Evolutionary conservation across 441 rosid species (phyloP).

Genomic region (Erodium texanum): DNA sequence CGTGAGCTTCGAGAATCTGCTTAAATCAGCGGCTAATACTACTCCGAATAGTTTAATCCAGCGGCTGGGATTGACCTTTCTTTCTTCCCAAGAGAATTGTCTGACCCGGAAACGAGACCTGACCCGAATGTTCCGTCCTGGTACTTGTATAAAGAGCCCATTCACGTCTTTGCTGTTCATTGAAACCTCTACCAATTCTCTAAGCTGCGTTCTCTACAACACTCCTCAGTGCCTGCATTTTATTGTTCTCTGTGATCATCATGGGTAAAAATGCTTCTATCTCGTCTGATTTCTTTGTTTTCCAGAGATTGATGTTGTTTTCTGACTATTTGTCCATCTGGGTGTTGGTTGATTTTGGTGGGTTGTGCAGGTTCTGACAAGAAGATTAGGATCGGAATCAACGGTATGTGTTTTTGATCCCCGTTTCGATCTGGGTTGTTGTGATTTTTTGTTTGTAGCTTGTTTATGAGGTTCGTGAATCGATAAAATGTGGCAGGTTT

Average conservation of each 20-base stretch:
- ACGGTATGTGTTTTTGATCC: conserved; percentile 10
- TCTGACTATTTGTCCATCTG: background rate
- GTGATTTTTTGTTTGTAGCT: background rate
- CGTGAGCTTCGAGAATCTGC: background rate
- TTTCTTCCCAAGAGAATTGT: background rate
- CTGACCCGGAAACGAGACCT: background rate
- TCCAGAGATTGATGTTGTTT: background rate
- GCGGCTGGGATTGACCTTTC: background rate
- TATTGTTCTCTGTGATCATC: background rate
- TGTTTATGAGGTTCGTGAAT: background rate
- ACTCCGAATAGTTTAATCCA: background rate
- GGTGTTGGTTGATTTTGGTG: background rate
- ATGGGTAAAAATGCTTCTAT: background rate
- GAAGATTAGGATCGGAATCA: conserved; percentile 66
- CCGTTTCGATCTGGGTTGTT: background rate
- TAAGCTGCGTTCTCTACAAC: background rate
- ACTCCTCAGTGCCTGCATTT: background rate
- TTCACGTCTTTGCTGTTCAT: background rate
- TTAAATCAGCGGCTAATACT: background rate
- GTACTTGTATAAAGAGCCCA: background rate
- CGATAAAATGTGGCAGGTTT: background rate
- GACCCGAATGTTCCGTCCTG: background rate
- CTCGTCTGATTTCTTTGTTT: background rate
- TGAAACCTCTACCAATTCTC: background rate
- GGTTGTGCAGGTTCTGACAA: conserved; percentile 12